phyloP scores from a whole-genome alignment of 139 green algal genomes.

The Nannochloris sp. region DNA sequence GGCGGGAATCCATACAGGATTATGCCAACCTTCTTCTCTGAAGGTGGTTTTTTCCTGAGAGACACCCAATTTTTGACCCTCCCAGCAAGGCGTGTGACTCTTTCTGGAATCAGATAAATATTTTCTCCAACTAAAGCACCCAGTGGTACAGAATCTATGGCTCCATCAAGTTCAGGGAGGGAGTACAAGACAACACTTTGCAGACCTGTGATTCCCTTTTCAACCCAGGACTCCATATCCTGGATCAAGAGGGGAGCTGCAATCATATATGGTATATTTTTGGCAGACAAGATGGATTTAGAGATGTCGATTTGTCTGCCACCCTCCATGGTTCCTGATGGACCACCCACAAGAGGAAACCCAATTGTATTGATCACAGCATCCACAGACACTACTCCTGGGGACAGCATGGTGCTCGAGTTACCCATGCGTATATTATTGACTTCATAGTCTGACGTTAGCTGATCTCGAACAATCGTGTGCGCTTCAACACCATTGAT shows the following conservation, averaged over 20 bases:
- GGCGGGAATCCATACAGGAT: conserved; percentile 82
- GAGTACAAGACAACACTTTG: conserved; percentile 94
- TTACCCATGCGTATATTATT: conserved; percentile 13
- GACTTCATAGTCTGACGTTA: conserved; percentile 68
- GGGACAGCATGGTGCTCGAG: conserved; percentile 29
- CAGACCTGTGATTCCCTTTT: conserved; percentile 69
- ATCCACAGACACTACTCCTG: conserved; percentile 65
- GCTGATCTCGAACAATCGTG: conserved; percentile 79
- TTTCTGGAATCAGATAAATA: conserved; percentile 86
- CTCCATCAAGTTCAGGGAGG: conserved; percentile 92
- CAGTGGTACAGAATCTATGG: conserved; percentile 82
- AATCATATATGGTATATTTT: conserved; percentile 94
- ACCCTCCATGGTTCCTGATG: conserved; percentile 88
- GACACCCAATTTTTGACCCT: conserved; percentile 68
- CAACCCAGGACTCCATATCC: conserved; percentile 48
- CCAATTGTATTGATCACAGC: conserved; percentile 83
- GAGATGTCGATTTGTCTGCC: conserved; percentile 75
- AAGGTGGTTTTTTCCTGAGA: conserved; percentile 26
- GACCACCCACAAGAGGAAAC: conserved; percentile 92
- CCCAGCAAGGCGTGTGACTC: conserved; percentile 56
- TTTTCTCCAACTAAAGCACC: conserved; percentile 85
- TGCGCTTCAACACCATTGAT: conserved; percentile 91
- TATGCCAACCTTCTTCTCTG: conserved; percentile 65
- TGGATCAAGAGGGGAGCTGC: conserved; percentile 92
- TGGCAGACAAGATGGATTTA: conserved; percentile 76